Conservation (phyloP, 805 yeast species). For the Kodamaea kakaduensis region DNA sequence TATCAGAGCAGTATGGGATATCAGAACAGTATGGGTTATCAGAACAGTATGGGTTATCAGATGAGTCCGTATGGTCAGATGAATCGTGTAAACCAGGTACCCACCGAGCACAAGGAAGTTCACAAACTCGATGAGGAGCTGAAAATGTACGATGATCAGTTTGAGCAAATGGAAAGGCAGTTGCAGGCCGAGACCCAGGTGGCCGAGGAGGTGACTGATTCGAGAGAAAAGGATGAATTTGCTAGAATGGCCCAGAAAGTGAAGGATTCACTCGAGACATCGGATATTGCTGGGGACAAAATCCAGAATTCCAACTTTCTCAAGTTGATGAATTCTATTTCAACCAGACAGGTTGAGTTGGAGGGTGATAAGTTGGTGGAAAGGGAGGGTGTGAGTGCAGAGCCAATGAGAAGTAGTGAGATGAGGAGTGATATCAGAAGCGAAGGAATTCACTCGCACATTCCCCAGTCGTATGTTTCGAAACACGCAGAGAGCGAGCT, state of each 20-base stretch:
- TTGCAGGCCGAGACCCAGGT: slow-evolving; percentile 15
- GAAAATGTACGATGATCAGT: slow-evolving; percentile 26
- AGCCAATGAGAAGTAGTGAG: slow-evolving; percentile 12
- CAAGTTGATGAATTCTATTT: slow-evolving; percentile 37
- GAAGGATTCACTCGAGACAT: slow-evolving; percentile 20
- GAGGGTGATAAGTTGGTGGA: slow-evolving; percentile 39
- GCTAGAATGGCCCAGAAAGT: slow-evolving; percentile 39
- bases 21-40: too few relatives aligned
- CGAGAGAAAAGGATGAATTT: slow-evolving; percentile 31
- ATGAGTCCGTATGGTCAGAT: too few relatives aligned
- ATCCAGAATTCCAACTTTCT: slow-evolving; percentile 35
- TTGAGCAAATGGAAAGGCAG: slow-evolving; percentile 28
- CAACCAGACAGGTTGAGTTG: slow-evolving; percentile 35
- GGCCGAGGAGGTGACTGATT: slow-evolving; percentile 10
- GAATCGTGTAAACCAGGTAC: slow-evolving; percentile 4
- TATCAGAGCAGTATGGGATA: too few relatives aligned
- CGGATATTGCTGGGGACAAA: slow-evolving; percentile 21
- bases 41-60: too few relatives aligned
- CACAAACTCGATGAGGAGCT: slow-evolving; percentile 26
- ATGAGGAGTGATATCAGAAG: too few relatives aligned
- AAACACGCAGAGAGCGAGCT: slow-evolving; percentile 10
- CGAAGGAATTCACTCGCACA: neutral
- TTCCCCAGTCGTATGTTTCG: too few relatives aligned
- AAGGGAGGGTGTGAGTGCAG: slow-evolving; percentile 18
- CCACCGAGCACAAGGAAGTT: slow-evolving; percentile 25